A percentile compares a stretch with the other conserved stretches of the same genome.
These are phyloP conservation scores for Pichia sp. DNA, from an alignment of 1,139 yeast genomes.

Conservation along the genomic window DNA sequence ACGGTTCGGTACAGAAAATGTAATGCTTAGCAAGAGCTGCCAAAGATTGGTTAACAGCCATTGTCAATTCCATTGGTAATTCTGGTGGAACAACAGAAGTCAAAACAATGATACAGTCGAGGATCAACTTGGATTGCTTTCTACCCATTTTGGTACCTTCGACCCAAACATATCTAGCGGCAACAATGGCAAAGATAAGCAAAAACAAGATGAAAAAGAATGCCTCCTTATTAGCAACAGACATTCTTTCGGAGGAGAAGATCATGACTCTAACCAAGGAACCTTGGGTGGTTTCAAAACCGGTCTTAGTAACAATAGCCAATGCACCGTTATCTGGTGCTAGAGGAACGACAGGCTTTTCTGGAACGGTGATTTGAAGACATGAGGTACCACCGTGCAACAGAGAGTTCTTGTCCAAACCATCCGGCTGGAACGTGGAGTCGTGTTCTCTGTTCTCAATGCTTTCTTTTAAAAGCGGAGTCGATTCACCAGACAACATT, in stretches of 20 bases:
- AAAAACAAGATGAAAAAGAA: conserved; percentile 86
- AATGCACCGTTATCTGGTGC: conserved; percentile 93
- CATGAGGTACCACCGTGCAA: conserved; percentile 97
- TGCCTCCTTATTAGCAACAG: conserved; percentile 94
- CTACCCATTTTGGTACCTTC: conserved; percentile 97
- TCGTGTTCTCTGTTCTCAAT: conserved; percentile 73
- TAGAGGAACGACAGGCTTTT: conserved; percentile 38
- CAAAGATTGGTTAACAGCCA: conserved; percentile 93
- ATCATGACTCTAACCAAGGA: conserved; percentile 97
- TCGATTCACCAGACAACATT: conserved; percentile 70
- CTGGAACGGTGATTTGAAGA: conserved; percentile 78
- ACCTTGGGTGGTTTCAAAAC: conserved; percentile 98
- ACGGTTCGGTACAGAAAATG: conserved; percentile 97
- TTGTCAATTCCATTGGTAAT: conserved; percentile 96
- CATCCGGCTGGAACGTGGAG: conserved; percentile 68
- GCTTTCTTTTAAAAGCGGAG: conserved; percentile 92
- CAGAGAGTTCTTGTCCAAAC: conserved; percentile 82
- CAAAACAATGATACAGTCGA: conserved; percentile 91
- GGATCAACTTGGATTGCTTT: conserved; percentile 83
- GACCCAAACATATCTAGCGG: conserved; percentile 98
- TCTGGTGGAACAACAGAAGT: conserved; percentile 99
- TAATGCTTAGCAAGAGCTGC: conserved; percentile 82
- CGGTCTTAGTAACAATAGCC: conserved; percentile 88
- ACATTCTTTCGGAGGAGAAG: conserved; percentile 92
- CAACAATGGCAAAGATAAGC: conserved; percentile 87